Base-by-base conservation (phyloP, 2,329 filamentous ascomycete species). In the Colletotrichum sp. region DNA sequence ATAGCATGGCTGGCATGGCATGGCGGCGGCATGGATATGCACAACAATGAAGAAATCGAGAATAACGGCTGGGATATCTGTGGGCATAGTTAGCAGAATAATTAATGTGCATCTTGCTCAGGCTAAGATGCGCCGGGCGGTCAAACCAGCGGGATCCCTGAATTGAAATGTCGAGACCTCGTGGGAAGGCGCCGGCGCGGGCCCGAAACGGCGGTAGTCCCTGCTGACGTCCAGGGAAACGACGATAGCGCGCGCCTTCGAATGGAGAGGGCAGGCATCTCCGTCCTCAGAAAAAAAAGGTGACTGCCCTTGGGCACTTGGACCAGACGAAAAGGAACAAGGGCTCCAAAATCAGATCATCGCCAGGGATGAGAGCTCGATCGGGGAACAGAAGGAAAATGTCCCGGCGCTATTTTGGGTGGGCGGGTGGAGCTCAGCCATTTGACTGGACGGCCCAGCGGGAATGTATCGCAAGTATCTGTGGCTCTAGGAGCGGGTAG, bases 381-480 rank as follows among this genome's bases (percentile, higher is more conserved):
- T 72, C 73, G 69, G 69, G 73, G 73, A 71, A 62, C 61, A 64
- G 61, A 76, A 76, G 69, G 30, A 72, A 69, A 69, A 64, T 76
- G 68, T 72, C 55, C 73, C 69, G 73, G 69, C 69, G 69, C 69
- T 72, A 76, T 75, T 72, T 72, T 63, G 39, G 73, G 72, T 63
- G 72, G 63, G 57, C 69, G 36, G 68, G 68, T 75, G 69, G 61
- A 39, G 69, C 27, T 5, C 22, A 16, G 25, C 62, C 30, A 22
- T 64, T 29, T 36, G 62, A 64, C 32, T 64, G 62, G 62, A 44
- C 59, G 32, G 29, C 7, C 16, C 29, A 25, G 29, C 19, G 2
- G n/a, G 4, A 30, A 25, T 39, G 34, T 64, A 64, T 19, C 16
- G 34, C 32, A 29, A 39, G 62, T 64, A 29, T n/a, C 34, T 44